These are phyloP conservation scores for Monosporozyma aerobia DNA, from an alignment of 805 yeast species.

Conservation along the genomic window DNA sequence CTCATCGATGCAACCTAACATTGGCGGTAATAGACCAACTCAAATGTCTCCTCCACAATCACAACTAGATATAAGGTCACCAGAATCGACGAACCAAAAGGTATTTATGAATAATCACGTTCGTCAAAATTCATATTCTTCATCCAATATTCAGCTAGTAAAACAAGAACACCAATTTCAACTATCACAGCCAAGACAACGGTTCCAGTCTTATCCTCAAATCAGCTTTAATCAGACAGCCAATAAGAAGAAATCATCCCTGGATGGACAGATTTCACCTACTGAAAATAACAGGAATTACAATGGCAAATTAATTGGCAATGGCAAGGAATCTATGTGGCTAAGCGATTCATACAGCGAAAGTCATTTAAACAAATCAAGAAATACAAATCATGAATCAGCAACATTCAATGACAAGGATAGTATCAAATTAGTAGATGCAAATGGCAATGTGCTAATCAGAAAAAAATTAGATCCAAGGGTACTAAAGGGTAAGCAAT, in stretches of 20 bases:
- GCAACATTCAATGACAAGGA: background rate
- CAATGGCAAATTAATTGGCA: background rate
- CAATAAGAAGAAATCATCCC: background rate
- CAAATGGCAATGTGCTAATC: background rate
- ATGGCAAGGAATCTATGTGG: background rate
- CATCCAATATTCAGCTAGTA: background rate
- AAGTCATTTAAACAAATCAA: background rate
- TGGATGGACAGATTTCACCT: background rate
- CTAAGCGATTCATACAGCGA: background rate
- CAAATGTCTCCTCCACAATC: background rate
- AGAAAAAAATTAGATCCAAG: background rate
- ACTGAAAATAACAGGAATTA: background rate
- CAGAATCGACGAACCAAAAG: background rate
- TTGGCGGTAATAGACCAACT: background rate
- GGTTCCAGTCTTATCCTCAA: background rate
- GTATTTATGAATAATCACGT: background rate
- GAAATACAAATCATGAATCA: background rate
- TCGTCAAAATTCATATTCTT: background rate
- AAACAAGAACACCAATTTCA: background rate
- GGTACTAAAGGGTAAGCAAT: constrained; percentile 28
- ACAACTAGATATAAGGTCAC: background rate
- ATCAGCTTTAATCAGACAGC: background rate
- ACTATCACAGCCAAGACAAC: background rate
- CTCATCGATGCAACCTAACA: background rate
- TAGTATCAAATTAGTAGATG: background rate